A percentile compares a stretch with the other conserved stretches of the same genome.
These are phyloP conservation scores for Auriscalpium microsporum DNA, from an alignment of 768 basidiomycete genomes.

Conservation along the genomic window DNA sequence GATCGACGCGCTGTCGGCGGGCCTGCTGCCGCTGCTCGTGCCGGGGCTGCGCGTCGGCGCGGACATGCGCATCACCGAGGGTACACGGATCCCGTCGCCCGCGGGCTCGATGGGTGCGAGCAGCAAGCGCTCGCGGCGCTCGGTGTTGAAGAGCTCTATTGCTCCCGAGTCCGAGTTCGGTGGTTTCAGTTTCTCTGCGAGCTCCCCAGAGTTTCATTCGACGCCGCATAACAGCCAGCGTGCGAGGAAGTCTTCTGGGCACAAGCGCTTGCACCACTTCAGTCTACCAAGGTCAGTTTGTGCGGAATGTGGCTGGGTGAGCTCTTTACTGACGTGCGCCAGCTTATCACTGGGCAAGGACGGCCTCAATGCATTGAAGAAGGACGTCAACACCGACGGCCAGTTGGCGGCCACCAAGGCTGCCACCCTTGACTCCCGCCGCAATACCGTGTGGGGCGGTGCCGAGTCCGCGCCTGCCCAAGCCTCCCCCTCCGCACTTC, in stretches of 20 bases:
- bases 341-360: constrained; percentile 60
- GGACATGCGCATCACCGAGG: constrained; percentile 42
- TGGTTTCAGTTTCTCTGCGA: constrained; percentile 32
- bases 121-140: neutral
- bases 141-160: neutral
- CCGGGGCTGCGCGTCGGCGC: constrained; percentile 54
- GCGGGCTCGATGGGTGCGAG: neutral
- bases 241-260: constrained; percentile 38
- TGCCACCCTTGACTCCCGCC: constrained; percentile 33
- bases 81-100: constrained; percentile 16
- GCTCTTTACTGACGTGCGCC: constrained; percentile 4
- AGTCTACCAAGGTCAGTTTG: constrained; percentile 56
- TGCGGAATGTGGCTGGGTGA: neutral
- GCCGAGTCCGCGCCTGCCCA: neutral
- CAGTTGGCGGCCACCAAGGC: constrained; percentile 34
- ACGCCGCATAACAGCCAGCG: constrained; percentile 38
- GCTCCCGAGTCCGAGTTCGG: constrained; percentile 20
- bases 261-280: constrained; percentile 50
- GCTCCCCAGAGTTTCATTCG: constrained; percentile 47
- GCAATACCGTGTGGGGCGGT: constrained; percentile 30
- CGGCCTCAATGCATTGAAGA: constrained; percentile 42
- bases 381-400: constrained; percentile 44
- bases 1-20: constrained; percentile 65
- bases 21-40: constrained; percentile 57
- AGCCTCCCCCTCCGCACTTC: neutral